phyloP scores from a whole-genome alignment of 2,329 filamentous ascomycete genomes.

The Penicillium sp. region DNA sequence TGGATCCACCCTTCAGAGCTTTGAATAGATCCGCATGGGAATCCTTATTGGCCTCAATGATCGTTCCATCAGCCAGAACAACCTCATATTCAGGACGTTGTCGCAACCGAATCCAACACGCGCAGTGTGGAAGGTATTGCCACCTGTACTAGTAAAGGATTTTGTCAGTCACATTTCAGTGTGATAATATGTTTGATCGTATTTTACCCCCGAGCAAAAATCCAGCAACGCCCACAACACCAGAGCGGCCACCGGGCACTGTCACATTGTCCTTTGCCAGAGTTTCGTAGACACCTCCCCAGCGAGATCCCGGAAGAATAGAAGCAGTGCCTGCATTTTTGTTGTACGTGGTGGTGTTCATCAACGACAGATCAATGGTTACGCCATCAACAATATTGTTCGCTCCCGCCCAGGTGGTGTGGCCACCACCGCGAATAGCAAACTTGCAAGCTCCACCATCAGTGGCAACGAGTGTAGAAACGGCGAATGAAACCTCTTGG shows the following conservation, averaged over 20 bases:
- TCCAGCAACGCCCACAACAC: constrained; percentile 25
- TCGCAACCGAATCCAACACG: constrained; percentile 53
- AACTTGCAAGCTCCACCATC: constrained; percentile 17
- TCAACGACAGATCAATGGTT: constrained; percentile 41
- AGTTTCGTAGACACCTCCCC: constrained; percentile 21
- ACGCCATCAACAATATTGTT: constrained; percentile 46
- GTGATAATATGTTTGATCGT: neutral
- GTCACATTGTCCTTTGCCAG: constrained; percentile 14
- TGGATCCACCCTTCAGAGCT: constrained; percentile 58
- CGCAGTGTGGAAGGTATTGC: constrained; percentile 52
- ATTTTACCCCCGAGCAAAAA: constrained; percentile 24
- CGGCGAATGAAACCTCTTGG: constrained; percentile 23
- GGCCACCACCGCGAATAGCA: constrained; percentile 47
- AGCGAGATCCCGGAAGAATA: constrained; percentile 21
- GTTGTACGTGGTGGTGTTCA: constrained; percentile 24
- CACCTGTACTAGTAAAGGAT: constrained; percentile 32
- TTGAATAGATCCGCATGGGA: constrained; percentile 53
- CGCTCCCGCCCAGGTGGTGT: constrained; percentile 41
- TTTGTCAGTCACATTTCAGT: neutral
- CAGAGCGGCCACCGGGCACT: constrained; percentile 24
- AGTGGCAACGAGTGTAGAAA: constrained; percentile 16
- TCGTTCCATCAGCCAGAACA: constrained; percentile 52
- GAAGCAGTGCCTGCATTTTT: constrained; percentile 12
- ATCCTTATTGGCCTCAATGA: constrained; percentile 48
- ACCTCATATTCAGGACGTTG: constrained; percentile 53